These are phyloP conservation scores for Venturiaceae sp. DNA, from an alignment of 2,329 filamentous ascomycete species.

Conservation along the genomic window DNA sequence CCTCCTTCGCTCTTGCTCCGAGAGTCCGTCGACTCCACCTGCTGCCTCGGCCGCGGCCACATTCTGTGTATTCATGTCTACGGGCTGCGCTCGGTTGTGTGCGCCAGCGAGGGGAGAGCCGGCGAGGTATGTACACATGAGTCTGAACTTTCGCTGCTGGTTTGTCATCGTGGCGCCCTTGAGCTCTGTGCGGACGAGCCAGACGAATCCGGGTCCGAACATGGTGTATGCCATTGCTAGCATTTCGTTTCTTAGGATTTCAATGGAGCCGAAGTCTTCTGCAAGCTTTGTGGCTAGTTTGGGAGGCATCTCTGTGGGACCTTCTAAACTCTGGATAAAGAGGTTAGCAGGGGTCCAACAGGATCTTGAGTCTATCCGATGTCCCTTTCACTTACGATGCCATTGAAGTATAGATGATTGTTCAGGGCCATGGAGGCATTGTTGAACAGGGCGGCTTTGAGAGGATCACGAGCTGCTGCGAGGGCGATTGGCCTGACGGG, in stretches of 20 bases:
- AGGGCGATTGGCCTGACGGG: constrained; percentile 60
- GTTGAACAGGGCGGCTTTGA: constrained; percentile 78
- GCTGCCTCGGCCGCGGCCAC: not conserved
- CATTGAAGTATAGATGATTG: constrained; percentile 73
- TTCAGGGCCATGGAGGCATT: constrained; percentile 94
- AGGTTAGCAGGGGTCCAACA: too few relatives aligned
- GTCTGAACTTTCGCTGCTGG: constrained; percentile 35
- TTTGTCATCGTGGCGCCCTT: constrained; percentile 27
- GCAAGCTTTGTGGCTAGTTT: constrained; percentile 42
- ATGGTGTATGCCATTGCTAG: constrained; percentile 73
- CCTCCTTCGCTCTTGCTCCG: not conserved
- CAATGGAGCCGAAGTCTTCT: constrained; percentile 68
- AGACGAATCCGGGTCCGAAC: constrained; percentile 96
- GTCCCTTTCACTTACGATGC: constrained; percentile 32
- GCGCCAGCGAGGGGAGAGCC: constrained; percentile 81
- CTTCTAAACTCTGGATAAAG: constrained; percentile 15
- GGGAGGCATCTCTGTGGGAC: not conserved
- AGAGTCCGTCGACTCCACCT: constrained; percentile 10
- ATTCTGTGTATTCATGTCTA: constrained; percentile 59
- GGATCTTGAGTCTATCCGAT: constrained; percentile 5
- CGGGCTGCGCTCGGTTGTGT: constrained; percentile 61
- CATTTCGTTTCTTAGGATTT: constrained; percentile 73
- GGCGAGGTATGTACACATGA: constrained; percentile 84
- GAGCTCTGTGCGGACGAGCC: constrained; percentile 58
- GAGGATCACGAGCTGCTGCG: constrained; percentile 68